phyloP scores from a whole-genome alignment of 495 filamentous ascomycete genomes.

The Aspergillus hancockii region DNA sequence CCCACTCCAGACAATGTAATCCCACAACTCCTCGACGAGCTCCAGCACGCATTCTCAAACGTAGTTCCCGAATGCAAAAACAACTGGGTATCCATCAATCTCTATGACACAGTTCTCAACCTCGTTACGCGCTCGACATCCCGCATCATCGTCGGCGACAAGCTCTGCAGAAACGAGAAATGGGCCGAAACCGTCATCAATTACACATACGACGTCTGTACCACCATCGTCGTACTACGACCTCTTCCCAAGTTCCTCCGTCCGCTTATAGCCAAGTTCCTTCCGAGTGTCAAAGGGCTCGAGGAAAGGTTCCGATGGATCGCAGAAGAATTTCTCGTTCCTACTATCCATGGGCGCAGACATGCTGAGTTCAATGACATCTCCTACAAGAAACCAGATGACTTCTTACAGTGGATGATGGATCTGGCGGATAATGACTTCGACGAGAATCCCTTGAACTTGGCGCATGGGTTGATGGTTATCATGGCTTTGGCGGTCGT shows the following conservation, averaged over 20 bases:
- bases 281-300: conserved; percentile 31
- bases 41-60: conserved; percentile 25
- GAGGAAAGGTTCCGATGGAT: conserved; percentile 23
- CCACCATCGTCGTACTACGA: conserved; percentile 31
- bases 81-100: conserved; percentile 24
- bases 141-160: conserved; percentile 56
- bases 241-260: conserved; percentile 38
- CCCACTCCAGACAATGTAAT: conserved; percentile 25
- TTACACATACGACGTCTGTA: conserved; percentile 54
- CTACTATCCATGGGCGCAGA: conserved; percentile 32
- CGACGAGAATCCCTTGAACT: conserved; percentile 23
- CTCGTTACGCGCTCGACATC: conserved; percentile 58
- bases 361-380: conserved; percentile 18
- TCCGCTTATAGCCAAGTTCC: conserved; percentile 31
- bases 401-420: conserved; percentile 46
- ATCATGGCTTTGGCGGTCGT: conserved; percentile 33
- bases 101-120: conserved; percentile 30
- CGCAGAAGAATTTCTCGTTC: conserved; percentile 32
- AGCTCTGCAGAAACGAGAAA: conserved; percentile 52
- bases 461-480: conserved; percentile 32
- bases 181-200: conserved; percentile 55
- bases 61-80: conserved; percentile 32
- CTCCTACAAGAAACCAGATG: conserved; percentile 32
- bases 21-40: conserved; percentile 31
- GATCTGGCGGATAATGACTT: conserved; percentile 29